Evolutionary conservation across 192 early-diverging fungal genomes (phyloP).

Genomic region (Gonapodya prolifera): DNA sequence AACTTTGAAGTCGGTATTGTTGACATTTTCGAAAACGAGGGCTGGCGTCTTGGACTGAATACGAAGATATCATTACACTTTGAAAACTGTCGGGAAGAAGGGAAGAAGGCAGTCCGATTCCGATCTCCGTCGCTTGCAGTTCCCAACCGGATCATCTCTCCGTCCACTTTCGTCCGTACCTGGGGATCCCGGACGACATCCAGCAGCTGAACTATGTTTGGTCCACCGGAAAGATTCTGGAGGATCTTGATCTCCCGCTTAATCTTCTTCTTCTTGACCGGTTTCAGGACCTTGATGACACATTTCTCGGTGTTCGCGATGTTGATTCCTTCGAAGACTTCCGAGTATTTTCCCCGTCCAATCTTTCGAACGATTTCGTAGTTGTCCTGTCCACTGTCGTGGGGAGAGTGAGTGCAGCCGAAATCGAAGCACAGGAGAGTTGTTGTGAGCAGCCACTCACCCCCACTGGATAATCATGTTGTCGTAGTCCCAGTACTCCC

Average conservation of each 20-base stretch:
- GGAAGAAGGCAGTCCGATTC: constrained; percentile 11
- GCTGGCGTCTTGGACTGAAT: constrained; percentile 84
- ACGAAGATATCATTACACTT: not conserved
- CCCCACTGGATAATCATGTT: constrained; percentile 86
- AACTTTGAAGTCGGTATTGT: constrained; percentile 95
- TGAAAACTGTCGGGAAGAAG: not conserved
- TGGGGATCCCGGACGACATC: constrained; percentile 94
- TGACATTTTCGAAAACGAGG: constrained; percentile 91
- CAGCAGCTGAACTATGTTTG: constrained; percentile 80
- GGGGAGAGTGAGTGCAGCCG: not conserved
- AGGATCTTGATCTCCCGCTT: constrained; percentile 99
- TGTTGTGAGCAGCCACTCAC: constrained; percentile 29
- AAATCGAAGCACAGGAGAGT: not conserved
- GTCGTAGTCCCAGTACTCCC: constrained; percentile 95
- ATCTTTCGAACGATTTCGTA: constrained; percentile 98
- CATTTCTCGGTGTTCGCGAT: constrained; percentile 73
- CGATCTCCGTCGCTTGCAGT: not conserved
- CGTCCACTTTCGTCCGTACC: constrained; percentile 24
- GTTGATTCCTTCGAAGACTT: constrained; percentile 99
- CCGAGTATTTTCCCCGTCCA: constrained; percentile 97
- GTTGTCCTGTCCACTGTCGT: constrained; percentile 68
- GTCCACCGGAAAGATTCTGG: constrained; percentile 89
- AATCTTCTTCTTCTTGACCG: constrained; percentile 99
- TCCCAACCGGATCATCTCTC: not conserved
- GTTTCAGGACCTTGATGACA: constrained; percentile 98